Conservation (phyloP, 805 yeast genomes). For the Candida vartiovaarae region DNA sequence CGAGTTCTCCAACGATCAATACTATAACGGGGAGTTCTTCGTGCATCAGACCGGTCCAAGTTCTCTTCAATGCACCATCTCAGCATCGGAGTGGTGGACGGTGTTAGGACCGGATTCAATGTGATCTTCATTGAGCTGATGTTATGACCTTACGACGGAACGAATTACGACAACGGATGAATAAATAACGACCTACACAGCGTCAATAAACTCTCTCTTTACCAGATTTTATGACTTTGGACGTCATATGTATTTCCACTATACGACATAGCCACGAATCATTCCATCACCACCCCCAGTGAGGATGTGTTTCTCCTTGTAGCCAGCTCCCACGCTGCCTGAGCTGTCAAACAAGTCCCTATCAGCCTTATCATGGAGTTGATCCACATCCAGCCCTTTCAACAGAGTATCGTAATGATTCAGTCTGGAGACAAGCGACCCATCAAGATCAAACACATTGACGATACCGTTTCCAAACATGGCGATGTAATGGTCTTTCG, state of each 20-base stretch:
- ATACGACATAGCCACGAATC: conserved; percentile 6
- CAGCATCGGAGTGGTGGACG: too few relatives aligned
- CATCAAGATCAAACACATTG: not conserved
- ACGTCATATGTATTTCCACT: not conserved
- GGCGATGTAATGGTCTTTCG: not conserved
- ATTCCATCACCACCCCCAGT: conserved; percentile 11
- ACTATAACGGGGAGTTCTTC: too few relatives aligned
- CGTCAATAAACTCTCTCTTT: too few relatives aligned
- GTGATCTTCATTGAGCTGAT: too few relatives aligned
- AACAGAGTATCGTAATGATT: conserved; percentile 2
- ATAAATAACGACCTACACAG: too few relatives aligned
- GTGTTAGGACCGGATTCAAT: too few relatives aligned
- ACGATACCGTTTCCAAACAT: conserved; percentile 6
- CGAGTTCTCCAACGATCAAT: too few relatives aligned
- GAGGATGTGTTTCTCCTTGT: conserved; percentile 6
- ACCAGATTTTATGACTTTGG: too few relatives aligned
- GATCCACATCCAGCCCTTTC: not conserved
- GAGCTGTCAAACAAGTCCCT: not conserved
- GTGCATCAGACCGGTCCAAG: too few relatives aligned
- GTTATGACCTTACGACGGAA: too few relatives aligned
- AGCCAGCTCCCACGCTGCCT: not conserved
- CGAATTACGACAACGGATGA: too few relatives aligned
- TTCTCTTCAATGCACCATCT: too few relatives aligned
- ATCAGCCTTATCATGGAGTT: not conserved
- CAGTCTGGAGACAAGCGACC: not conserved